Evolutionary conservation across 2,329 filamentous ascomycete species (phyloP), one percentile per base, ranked within the genome.

Genomic region (Neonectria sp.): DNA sequence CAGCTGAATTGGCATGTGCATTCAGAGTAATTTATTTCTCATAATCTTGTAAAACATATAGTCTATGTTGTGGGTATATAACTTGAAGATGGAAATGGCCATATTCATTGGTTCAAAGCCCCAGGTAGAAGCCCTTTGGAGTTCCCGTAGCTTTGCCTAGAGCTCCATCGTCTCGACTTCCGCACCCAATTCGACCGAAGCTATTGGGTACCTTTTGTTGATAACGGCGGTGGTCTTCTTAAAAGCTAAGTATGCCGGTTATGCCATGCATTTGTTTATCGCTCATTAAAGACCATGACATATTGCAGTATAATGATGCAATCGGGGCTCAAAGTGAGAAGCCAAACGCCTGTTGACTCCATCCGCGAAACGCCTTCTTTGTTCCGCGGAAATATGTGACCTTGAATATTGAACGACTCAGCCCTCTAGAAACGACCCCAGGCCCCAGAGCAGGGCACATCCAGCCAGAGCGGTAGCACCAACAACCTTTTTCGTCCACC

Each of bases 401-500:
- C n/a, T 31, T 33, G 48, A 27, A 48, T 49, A 17, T 45, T 55
- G 40, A 12, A 29, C 24, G 35, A 25, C 49, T 75, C 57, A 79
- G 49, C 68, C 73, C 74, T 74, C 87, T 37, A 91, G 64, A 60
- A 86, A 87, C 2, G 88, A 88, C 5, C 88, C 86, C 24, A 89
- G 68, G 6, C 82, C 85, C 90, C 90, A 92, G 2, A 91, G 78
- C 51, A 88, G 78, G 11, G 85, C 86, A 73, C 90, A 92, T 1
- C 88, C 90, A n/a, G 84, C 86, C 59, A 93, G 79, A 8, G 88
- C 88, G 24, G 88, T 87, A 4, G 86, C 88, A n/a, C 90, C 90
- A 33, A 89, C 80, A 2, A 87, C 80, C 79, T 90, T 92, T 82
- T 90, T 92, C 2, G 83, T 87, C 86, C 89, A 91, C 89, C 90